Base-by-base conservation (phyloP, 257 asterid species). In the Capsicum pubescens region DNA sequence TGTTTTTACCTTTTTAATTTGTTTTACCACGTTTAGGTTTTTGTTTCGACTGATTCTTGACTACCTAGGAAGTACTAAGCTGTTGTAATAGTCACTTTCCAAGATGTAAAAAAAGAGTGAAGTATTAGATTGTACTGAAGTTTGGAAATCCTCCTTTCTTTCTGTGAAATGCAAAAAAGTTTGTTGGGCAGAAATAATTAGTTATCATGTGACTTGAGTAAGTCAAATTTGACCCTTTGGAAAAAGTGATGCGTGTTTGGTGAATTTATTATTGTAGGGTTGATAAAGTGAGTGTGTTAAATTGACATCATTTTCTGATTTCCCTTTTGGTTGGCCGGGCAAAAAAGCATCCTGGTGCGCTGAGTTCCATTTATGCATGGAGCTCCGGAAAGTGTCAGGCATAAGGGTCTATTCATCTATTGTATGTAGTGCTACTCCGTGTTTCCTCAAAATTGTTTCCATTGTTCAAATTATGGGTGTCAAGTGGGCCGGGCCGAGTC, bases 151-250 rank as follows among this genome's bases (percentile, higher is more conserved):
- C 21, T 52, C 35, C 69, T 71, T 67, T 12, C 48, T 74, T 76
- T 32, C 8, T 77, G 66, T 77, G 82, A 77, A 77, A 77, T 54
- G 82, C 82, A 54, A 52, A 77, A 76, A 77, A 77, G 82, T 77
- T 77, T 7, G 82, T 77, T 77, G 82, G 82, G 82, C 82, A 77
- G 50, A 54, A 54, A 14, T 54, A 32, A 54, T 77, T 52, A 55
- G 16, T 77, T 77, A 77, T 77, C 82, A 54, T 32, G 82, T 77
- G 82, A 77, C 15, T 77, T 26, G 60, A 77, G 64, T 77, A 14
- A 54, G 15, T 77, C 46, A 77, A 54, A 52, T 32, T 77, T 77
- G 64, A 77, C 50, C 26, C 81, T 52, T 77, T 77, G 32, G 64
- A 9, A 54, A 77, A 77, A 77, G 81, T 26, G 32, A 32, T 77